Evolutionary conservation across 163 green algal species (phyloP).

Genomic region (Scenedesmus sp.): DNA sequence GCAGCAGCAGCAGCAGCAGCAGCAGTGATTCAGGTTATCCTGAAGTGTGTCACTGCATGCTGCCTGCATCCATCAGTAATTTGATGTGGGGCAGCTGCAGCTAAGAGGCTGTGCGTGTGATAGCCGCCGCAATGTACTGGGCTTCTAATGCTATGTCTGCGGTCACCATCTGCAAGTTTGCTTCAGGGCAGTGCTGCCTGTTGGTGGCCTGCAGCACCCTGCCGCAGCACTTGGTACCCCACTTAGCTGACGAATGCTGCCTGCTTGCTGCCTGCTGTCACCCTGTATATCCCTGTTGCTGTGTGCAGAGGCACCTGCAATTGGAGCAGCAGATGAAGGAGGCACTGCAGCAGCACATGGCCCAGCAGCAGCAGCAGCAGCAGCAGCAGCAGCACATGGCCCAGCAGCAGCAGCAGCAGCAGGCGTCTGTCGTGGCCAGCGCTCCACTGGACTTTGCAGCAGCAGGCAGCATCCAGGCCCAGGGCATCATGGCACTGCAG

Average conservation of each 20-base stretch:
- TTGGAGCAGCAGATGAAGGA: neutral
- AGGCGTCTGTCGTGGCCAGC: neutral
- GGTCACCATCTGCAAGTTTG: neutral
- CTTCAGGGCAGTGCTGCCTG: neutral
- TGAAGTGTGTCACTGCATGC: too few relatives aligned
- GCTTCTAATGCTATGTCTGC: too few relatives aligned
- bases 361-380: neutral
- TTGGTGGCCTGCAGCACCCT: too few relatives aligned
- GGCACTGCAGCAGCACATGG: neutral
- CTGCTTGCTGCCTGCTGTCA: neutral
- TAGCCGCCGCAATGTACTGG: too few relatives aligned
- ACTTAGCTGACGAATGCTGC: too few relatives aligned
- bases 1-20: neutral
- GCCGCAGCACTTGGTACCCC: too few relatives aligned
- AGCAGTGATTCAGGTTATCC: neutral
- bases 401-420: neutral
- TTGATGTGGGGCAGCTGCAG: too few relatives aligned
- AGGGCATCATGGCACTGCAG: neutral
- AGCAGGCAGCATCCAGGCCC: neutral
- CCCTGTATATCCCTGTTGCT: neutral
- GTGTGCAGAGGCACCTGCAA: constrained; percentile 1
- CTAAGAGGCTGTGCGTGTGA: too few relatives aligned
- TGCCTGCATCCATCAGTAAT: too few relatives aligned
- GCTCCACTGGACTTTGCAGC: neutral
- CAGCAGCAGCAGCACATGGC: neutral